A percentile compares a stretch with the other conserved stretches of the same genome.
Evolutionary conservation across 352 stramenopile species (phyloP).

Genomic region (Pythium periplocum): DNA sequence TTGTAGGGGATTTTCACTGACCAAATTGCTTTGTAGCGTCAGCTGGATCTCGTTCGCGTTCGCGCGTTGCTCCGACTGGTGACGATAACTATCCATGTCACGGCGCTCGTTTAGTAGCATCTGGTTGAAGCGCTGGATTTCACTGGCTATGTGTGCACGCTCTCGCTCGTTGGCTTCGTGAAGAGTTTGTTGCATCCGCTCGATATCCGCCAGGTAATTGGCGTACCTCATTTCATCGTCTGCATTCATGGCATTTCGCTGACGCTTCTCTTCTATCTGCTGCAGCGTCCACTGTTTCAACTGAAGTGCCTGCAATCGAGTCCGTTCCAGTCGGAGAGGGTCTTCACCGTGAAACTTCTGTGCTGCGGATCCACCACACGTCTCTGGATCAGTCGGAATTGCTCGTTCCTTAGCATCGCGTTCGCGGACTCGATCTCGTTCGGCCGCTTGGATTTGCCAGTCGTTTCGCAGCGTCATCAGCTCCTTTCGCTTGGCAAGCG

Average conservation of each 20-base stretch:
- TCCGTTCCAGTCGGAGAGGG: constrained; percentile 38
- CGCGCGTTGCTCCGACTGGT: constrained; percentile 38
- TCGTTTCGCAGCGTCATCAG: constrained; percentile 60
- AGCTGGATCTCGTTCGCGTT: constrained; percentile 56
- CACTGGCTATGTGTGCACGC: constrained; percentile 33
- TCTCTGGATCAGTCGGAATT: constrained; percentile 47
- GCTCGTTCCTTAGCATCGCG: constrained; percentile 26
- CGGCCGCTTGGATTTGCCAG: constrained; percentile 41
- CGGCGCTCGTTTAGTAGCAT: constrained; percentile 37
- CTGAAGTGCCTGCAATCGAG: constrained; percentile 60
- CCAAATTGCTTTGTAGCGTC: constrained; percentile 50
- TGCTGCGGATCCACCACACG: constrained; percentile 40
- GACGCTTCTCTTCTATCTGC: constrained; percentile 43
- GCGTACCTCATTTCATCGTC: constrained; percentile 36
- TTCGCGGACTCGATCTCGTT: constrained; percentile 22
- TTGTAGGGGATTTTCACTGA: constrained; percentile 68
- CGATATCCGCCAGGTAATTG: constrained; percentile 47
- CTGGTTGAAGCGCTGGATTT: constrained; percentile 57
- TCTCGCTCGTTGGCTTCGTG: constrained; percentile 50
- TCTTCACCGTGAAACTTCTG: constrained; percentile 77
- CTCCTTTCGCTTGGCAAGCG: constrained; percentile 51
- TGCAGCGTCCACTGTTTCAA: constrained; percentile 62
- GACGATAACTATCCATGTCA: constrained; percentile 26
- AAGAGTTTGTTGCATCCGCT: constrained; percentile 47
- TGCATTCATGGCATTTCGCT: constrained; percentile 32